Base-by-base conservation (phyloP, 73 alveolate species). In the Paramecium tetraurelia region DNA sequence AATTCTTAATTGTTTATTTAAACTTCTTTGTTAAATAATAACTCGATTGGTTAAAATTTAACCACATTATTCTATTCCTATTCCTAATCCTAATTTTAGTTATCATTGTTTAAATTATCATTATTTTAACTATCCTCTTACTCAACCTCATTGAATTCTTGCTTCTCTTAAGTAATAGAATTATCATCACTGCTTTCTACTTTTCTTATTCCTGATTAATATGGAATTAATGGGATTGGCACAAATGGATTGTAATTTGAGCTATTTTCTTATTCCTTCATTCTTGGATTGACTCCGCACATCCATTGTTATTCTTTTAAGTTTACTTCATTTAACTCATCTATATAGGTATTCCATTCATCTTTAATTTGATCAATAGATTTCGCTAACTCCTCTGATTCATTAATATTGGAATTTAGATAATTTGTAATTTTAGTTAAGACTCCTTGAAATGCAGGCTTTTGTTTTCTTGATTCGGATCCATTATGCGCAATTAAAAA, bases 281-380 rank as follows among this genome's bases (percentile, higher is more conserved):
- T 36, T 72, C 46, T 72, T 9, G 86, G 86, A 72, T 72, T 72
- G 7, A 72, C 36, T 72, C 86, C 86, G n/a, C 20, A 43, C 53
- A 72, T 72, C 86, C 86, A 72, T 72, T 33, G 18, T 72, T 4
- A 20, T 72, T 72, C 86, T 21, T 36, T 72, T 72, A 2, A 7
- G 12, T 72, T 72, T 35, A 40, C 35, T 36, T 72, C 86, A 29
- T 9, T 21, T 72, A 72, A 35, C n/a, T 35, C 40, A 29, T 33
- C 33, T 12, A 72, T 38, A 27, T 72, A 72, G 16, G 8, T 40
- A 4, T 72, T 18, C 86, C 86, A 72, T 72, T 72, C 86, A 33
- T 72, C 63, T 33, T 7, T 38, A 16, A 72, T 35, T 35, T 4
- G 33, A 16, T 16, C 18, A 0, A 36, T 72, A 12, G 36, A 20